A percentile compares a stretch with the other conserved stretches of the same genome.
Evolutionary conservation across 345 rosid species (phyloP).

Genomic region (Salix arbutifolia): DNA sequence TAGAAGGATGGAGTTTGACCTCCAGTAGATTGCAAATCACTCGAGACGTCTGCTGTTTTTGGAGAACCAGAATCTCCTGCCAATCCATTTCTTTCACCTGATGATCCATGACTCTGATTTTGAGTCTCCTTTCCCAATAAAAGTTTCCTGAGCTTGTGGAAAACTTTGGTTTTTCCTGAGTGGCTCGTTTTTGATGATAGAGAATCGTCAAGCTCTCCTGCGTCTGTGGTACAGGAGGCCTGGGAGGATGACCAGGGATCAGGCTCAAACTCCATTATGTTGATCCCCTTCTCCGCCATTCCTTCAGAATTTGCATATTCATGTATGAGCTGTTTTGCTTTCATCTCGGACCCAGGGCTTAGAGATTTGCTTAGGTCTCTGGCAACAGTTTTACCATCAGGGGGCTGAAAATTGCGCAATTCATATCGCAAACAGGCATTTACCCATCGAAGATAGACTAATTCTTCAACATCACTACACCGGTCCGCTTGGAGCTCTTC

Average conservation of each 20-base stretch:
- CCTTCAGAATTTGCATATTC: constrained; percentile 67
- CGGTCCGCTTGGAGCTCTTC: constrained; percentile 69
- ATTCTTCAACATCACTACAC: constrained; percentile 63
- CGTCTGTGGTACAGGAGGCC: constrained; percentile 49
- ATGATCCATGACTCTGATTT: constrained; percentile 29
- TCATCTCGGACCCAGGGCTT: constrained; percentile 73
- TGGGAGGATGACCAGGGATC: constrained; percentile 65
- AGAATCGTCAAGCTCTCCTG: constrained; percentile 47
- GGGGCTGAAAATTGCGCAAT: constrained; percentile 65
- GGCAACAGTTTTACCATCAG: constrained; percentile 63
- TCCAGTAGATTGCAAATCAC: constrained; percentile 20
- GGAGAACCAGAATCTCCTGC: constrained; percentile 36
- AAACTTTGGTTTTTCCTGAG: constrained; percentile 47
- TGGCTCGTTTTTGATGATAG: constrained; percentile 32
- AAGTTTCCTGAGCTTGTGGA: constrained; percentile 58
- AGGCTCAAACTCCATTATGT: constrained; percentile 36
- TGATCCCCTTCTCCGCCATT: constrained; percentile 32
- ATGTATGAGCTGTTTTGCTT: constrained; percentile 73
- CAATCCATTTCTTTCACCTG: constrained; percentile 22
- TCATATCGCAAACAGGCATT: constrained; percentile 88
- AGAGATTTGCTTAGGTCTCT: constrained; percentile 76
- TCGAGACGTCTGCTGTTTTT: constrained; percentile 14
- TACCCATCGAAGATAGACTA: constrained; percentile 85
- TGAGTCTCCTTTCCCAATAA: constrained; percentile 56
- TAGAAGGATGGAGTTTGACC: constrained; percentile 22